These are phyloP conservation scores for Escallonia rubra DNA, from an alignment of 129 eudicot genomes.

Conservation along the genomic window DNA sequence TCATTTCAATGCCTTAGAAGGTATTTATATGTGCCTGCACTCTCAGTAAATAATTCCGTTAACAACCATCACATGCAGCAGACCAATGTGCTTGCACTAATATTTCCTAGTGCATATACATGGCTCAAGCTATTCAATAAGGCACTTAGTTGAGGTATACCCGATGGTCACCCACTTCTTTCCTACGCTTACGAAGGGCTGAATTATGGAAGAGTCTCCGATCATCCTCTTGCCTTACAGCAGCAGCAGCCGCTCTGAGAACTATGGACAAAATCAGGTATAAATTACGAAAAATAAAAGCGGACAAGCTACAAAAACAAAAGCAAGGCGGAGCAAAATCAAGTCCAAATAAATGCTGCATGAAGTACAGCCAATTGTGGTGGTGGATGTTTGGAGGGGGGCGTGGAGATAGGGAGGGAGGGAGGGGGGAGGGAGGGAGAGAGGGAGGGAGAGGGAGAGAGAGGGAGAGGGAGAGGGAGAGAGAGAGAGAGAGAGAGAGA, in stretches of 20 bases:
- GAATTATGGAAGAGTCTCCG: constrained; percentile 91
- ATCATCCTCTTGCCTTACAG: constrained; percentile 96
- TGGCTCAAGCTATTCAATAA: not conserved
- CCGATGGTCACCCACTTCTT: constrained; percentile 72
- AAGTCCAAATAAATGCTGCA: no score
- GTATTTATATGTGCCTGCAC: no score
- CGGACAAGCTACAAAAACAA: constrained; percentile 4
- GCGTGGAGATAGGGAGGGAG: no score
- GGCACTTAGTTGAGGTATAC: constrained; percentile 29
- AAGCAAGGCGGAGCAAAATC: no score
- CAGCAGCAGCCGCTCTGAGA: constrained; percentile 92
- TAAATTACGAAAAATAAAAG: not conserved
- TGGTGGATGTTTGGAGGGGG: no score
- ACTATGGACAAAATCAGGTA: constrained; percentile 38
- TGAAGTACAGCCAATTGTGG: no score
- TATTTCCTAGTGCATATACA: no score
- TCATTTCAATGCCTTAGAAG: no score
- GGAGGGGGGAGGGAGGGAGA: no score
- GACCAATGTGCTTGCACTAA: no score
- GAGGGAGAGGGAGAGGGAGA: not conserved
- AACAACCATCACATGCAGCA: no score
- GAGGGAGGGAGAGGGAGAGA: not conserved
- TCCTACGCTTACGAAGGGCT: constrained; percentile 76
- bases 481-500: not conserved
- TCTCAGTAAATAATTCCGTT: no score